Conservation (phyloP, 2,329 filamentous ascomycete genomes). For the Sporothrix curviconia region DNA sequence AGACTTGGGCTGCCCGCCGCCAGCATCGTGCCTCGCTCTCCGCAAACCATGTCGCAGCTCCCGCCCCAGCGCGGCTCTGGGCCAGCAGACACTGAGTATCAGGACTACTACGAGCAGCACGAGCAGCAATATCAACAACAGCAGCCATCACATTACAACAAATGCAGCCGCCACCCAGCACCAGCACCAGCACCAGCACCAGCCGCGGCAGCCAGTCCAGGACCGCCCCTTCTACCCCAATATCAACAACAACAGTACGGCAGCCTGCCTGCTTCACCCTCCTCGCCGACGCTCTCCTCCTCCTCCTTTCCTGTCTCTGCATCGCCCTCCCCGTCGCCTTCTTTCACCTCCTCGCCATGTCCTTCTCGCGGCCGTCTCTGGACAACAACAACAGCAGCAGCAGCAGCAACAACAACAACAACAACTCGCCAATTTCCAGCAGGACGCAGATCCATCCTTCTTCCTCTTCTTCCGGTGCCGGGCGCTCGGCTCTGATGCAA, state of each 20-base stretch:
- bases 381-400: background rate
- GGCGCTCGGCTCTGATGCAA: slow-evolving; percentile 14
- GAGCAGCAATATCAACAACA: background rate
- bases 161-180: background rate
- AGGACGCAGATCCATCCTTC: background rate
- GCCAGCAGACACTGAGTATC: slow-evolving; percentile 20
- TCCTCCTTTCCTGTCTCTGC: background rate
- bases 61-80: slow-evolving; percentile 38
- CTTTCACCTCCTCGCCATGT: slow-evolving; percentile 4
- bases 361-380: slow-evolving; percentile 8
- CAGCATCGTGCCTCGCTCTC: slow-evolving; percentile 20
- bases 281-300: slow-evolving; percentile 18
- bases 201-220: background rate
- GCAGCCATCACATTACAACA: background rate
- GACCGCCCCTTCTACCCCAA: slow-evolving; percentile 4
- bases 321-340: slow-evolving; percentile 7
- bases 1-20: background rate
- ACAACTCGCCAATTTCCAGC: background rate
- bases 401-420: background rate
- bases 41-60: slow-evolving; percentile 47
- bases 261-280: slow-evolving; percentile 17
- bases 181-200: background rate
- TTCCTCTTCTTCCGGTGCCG: slow-evolving; percentile 12
- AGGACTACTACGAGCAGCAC: background rate
- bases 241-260: slow-evolving; percentile 10